Conservation (phyloP, 2,329 filamentous ascomycete genomes). For the Sphaerostilbella broomeana region DNA sequence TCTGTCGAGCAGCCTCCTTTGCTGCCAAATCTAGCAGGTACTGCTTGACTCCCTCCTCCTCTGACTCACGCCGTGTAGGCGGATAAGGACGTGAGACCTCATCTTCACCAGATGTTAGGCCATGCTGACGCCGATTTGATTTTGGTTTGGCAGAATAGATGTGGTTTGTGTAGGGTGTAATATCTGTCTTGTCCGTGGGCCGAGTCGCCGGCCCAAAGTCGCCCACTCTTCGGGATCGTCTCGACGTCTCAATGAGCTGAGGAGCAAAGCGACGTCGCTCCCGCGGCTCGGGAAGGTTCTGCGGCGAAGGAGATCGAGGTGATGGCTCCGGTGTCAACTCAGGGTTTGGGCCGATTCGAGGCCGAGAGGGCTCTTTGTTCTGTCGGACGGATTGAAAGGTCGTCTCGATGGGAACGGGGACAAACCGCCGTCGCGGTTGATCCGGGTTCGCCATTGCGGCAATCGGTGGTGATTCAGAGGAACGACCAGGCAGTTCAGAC, state of each 20-base stretch:
- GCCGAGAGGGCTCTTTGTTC: constrained; percentile 13
- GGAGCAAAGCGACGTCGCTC: constrained; percentile 59
- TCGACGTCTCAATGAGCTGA: constrained; percentile 74
- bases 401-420: constrained; percentile 66
- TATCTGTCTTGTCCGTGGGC: constrained; percentile 66
- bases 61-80: constrained; percentile 55
- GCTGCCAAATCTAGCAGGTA: constrained; percentile 76
- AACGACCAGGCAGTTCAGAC: not conserved
- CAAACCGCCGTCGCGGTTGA: constrained; percentile 52
- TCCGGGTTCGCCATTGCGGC: constrained; percentile 33
- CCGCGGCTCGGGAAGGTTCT: constrained; percentile 35
- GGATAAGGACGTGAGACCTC: constrained; percentile 29
- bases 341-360: constrained; percentile 43
- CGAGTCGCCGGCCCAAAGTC: constrained; percentile 57
- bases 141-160: constrained; percentile 45
- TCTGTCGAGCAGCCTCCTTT: constrained; percentile 69
- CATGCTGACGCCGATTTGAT: constrained; percentile 28
- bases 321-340: constrained; percentile 51
- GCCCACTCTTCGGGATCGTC: constrained; percentile 60
- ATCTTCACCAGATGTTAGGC: constrained; percentile 22
- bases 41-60: constrained; percentile 68
- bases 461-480: not conserved
- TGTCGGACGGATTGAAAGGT: constrained; percentile 54
- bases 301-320: constrained; percentile 43
- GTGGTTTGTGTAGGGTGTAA: constrained; percentile 56